These are phyloP conservation scores for Hibiscus trionum DNA, from an alignment of 345 rosid species.

Conservation along the genomic window DNA sequence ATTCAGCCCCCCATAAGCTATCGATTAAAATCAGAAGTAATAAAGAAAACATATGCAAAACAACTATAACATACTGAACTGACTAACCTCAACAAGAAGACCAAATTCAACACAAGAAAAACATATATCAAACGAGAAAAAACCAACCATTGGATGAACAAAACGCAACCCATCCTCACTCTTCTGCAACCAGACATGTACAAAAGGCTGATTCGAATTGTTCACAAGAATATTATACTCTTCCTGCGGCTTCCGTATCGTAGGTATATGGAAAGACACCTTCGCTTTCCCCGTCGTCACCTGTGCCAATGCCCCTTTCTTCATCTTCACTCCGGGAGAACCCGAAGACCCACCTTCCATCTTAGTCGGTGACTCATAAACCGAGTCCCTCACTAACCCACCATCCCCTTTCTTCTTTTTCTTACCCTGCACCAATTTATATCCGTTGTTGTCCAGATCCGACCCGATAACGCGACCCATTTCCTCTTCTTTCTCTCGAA, in stretches of 20 bases:
- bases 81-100: background rate
- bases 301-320: constrained; percentile 30
- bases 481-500: constrained; percentile 30
- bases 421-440: constrained; percentile 69
- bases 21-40: too few relatives aligned
- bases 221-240: constrained; percentile 57
- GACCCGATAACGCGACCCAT: constrained; percentile 22
- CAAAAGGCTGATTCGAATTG: constrained; percentile 60
- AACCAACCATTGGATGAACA: constrained; percentile 76
- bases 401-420: constrained; percentile 41
- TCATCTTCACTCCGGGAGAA: too few relatives aligned
- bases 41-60: too few relatives aligned
- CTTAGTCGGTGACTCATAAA: too few relatives aligned
- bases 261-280: constrained; percentile 62
- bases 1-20: too few relatives aligned
- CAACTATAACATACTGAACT: too few relatives aligned
- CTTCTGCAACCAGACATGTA: constrained; percentile 72
- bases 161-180: constrained; percentile 46
- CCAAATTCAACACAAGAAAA: background rate
- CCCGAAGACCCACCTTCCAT: too few relatives aligned
- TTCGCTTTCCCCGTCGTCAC: constrained; percentile 39
- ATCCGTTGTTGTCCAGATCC: constrained; percentile 33
- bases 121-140: background rate
- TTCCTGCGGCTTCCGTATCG: constrained; percentile 68
- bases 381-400: too few relatives aligned